Evolutionary conservation across 805 yeast genomes (phyloP).

Genomic region (Aciculoconidium aculeatum): DNA sequence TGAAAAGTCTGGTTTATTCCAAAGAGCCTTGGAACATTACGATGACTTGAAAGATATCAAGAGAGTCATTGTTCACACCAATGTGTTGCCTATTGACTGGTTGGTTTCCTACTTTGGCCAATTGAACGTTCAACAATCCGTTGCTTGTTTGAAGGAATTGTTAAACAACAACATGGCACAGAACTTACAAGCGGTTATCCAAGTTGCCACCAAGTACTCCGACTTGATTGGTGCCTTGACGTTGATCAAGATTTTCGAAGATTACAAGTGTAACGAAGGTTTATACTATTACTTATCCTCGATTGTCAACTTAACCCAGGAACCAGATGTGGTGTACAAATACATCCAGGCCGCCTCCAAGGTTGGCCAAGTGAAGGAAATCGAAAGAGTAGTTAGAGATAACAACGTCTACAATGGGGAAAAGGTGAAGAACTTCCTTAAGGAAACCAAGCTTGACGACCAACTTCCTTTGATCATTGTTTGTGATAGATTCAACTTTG

Average conservation of each 20-base stretch:
- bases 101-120: slow-evolving; percentile 87
- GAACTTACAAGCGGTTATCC: slow-evolving; percentile 88
- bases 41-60: slow-evolving; percentile 93
- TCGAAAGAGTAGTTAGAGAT: slow-evolving; percentile 92
- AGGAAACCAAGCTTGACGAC: slow-evolving; percentile 89
- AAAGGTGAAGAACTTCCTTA: slow-evolving; percentile 93
- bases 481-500: slow-evolving; percentile 86
- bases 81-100: slow-evolving; percentile 87
- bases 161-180: slow-evolving; percentile 71
- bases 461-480: slow-evolving; percentile 95
- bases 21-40: slow-evolving; percentile 94
- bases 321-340: slow-evolving; percentile 91
- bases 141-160: slow-evolving; percentile 82
- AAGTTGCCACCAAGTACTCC: slow-evolving; percentile 94
- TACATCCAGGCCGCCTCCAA: slow-evolving; percentile 92
- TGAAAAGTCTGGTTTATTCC: slow-evolving; percentile 93
- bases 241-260: slow-evolving; percentile 88
- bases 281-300: slow-evolving; percentile 89
- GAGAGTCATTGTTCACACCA: slow-evolving; percentile 87
- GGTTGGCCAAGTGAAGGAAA: slow-evolving; percentile 85
- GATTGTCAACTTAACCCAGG: slow-evolving; percentile 89
- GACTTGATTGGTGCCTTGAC: slow-evolving; percentile 85
- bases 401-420: slow-evolving; percentile 94
- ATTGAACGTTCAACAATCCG: slow-evolving; percentile 88
- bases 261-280: slow-evolving; percentile 88